Base-by-base conservation (phyloP, 140 eudicot genomes). In the Oenanthe javanica region DNA sequence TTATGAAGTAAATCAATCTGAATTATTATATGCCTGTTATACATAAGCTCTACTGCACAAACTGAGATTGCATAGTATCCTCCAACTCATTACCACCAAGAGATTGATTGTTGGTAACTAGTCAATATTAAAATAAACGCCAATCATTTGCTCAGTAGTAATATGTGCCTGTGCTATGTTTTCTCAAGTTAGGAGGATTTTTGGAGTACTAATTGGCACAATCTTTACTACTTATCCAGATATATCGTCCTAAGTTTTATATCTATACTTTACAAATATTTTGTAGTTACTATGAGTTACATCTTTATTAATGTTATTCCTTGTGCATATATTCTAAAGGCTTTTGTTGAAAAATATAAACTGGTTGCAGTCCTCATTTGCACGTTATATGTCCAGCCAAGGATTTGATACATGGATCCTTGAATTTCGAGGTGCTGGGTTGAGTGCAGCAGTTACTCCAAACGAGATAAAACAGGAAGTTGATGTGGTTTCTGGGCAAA, bases 361-460 rank as follows among this genome's bases (percentile, higher is more conserved):
- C 73, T 74, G 40, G 82, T 81, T 86, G 88, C 92, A 91, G 97
- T 86, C 92, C 79, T 91, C 97, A 13, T 91, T 91, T 86, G 97
- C 97, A 69, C 92, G 94, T 48, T 86, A 84, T 82, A 91, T 91
- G 94, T 86, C 91, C 43, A 87, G 88, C 79, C 91, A 91, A 85
- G 97, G 97, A 82, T 91, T 89, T 79, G 97, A 91, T 79, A 91
- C 97, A 61, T 91, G 97, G 97, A 89, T 88, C 84, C 94, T 91
- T 57, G 97, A 91, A 81, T 83, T 91, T 81, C 91, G 97, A 13
- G 97, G 97, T 75, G 94, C 97, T 69, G 97, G 97, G 67, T 89
- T 91, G 88, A 91, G 97, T 81, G 72, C 85, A 74, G 82, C 86
- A 74, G 80, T 82, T 48, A 82, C 81, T 73, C 55, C 81, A 42